Conservation (phyloP, 2,329 filamentous ascomycete species). For the Huntiella omanensis region DNA sequence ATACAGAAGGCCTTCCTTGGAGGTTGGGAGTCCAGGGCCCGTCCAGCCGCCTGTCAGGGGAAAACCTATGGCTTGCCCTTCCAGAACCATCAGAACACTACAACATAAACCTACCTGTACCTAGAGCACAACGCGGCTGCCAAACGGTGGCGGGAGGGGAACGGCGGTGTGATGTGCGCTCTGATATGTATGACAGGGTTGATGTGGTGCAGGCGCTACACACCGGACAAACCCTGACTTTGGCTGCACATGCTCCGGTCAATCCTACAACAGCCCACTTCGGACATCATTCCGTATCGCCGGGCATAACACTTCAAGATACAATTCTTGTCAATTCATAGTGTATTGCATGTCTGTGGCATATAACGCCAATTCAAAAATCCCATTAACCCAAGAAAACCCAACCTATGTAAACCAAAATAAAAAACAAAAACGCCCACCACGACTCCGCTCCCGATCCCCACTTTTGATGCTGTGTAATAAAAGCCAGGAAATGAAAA, state of each 20-base stretch:
- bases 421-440: background rate
- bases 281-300: too few species aligned
- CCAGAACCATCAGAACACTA: background rate
- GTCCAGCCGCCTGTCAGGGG: too few species aligned
- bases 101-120: too few species aligned
- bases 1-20: background rate
- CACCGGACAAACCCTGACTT: background rate
- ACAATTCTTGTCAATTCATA: too few species aligned
- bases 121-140: too few species aligned
- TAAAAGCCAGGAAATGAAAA: background rate
- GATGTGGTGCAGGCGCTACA: background rate
- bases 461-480: background rate
- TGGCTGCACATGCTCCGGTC: too few species aligned
- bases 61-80: background rate
- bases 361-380: too few species aligned
- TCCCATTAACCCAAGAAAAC: background rate
- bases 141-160: background rate
- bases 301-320: too few species aligned
- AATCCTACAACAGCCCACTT: too few species aligned
- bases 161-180: conserved; percentile 6
- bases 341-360: too few species aligned
- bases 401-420: background rate
- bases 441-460: background rate
- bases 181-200: conserved; percentile 3
- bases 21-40: too few species aligned